Base-by-base conservation (phyloP, 2,329 filamentous ascomycete genomes). In the Ceratocystis papillata region DNA sequence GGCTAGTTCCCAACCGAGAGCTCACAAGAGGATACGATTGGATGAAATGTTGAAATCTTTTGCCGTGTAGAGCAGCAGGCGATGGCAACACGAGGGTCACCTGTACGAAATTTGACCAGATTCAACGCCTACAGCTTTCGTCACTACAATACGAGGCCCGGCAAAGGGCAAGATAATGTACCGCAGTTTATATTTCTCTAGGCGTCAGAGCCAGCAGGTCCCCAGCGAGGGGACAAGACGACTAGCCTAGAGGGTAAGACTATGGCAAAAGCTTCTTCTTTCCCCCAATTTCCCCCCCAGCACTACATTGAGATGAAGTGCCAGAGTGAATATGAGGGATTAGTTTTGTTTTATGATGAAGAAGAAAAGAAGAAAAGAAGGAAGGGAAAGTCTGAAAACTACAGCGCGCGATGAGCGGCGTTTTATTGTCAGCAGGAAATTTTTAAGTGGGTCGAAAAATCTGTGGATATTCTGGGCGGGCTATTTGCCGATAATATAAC, bases 211-310 rank as follows among this genome's bases (percentile, higher is more conserved):
- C 65, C 65, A 55, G 60, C 28, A 45, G 41, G 30, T 30, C 41
- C 61, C 33, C 57, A 50, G 50, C 37, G 46, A 64, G 30, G 44
- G 63, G 46, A 46, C 63, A 53, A 55, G 63, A 71, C 72, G 71
- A 70, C 71, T 75, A 76, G 76, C 74, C 72, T 76, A 79, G 75
- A 79, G 75, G 78, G 79, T 80, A 80, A 81, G 79, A 76, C 75
- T 60, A 63, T 69, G 67, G 67, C 66, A 66, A 53, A 17, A 5
- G 63, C 64, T 66, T 68, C 64, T 68, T 86, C 84, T 88, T 72
- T 84, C 84, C 83, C 83, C 80, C 84, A 81, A 77, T 87, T 87
- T 87, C 85, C 85, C 85, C 84, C 87, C 85, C 81, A 79, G 75
- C 70, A 78, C 79, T 80, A 78, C 81, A 78, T 77, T 74, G 76